A percentile compares a stretch with the other conserved stretches of the same genome.
These are phyloP conservation scores for Scedosporium aurantiacum DNA, from an alignment of 2,329 filamentous ascomycete genomes.

Conservation along the genomic window DNA sequence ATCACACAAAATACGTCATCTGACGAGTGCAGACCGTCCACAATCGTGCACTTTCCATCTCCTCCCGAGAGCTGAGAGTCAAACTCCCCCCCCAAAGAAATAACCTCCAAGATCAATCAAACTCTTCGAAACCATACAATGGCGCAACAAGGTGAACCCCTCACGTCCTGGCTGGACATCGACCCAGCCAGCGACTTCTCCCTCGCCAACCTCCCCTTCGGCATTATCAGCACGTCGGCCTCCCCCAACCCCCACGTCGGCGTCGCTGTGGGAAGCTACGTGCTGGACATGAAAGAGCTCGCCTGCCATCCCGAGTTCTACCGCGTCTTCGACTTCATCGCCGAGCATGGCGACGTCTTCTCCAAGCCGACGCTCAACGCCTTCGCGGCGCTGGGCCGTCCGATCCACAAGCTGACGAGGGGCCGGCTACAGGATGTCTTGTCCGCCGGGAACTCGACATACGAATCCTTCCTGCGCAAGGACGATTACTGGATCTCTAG, in stretches of 20 bases:
- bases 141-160: not conserved
- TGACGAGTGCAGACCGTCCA: not conserved
- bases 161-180: conserved; percentile 18
- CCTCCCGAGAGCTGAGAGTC: too few species aligned
- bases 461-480: conserved; percentile 20
- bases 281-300: conserved; percentile 43
- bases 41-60: too few species aligned
- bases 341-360: conserved; percentile 9
- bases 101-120: not conserved
- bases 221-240: conserved; percentile 53
- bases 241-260: conserved; percentile 47
- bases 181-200: conserved; percentile 40
- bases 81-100: too few species aligned
- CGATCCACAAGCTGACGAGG: conserved; percentile 47
- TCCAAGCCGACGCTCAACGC: conserved; percentile 33
- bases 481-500: conserved; percentile 20
- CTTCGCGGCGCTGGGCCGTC: conserved; percentile 3
- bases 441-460: conserved; percentile 35
- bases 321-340: conserved; percentile 6
- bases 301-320: conserved; percentile 10
- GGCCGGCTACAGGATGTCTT: conserved; percentile 48
- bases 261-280: conserved; percentile 56
- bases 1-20: not conserved
- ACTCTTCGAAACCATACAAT: not conserved
- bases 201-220: conserved; percentile 63